Conservation (phyloP, 345 rosid species). For the Sonneratia alba region DNA sequence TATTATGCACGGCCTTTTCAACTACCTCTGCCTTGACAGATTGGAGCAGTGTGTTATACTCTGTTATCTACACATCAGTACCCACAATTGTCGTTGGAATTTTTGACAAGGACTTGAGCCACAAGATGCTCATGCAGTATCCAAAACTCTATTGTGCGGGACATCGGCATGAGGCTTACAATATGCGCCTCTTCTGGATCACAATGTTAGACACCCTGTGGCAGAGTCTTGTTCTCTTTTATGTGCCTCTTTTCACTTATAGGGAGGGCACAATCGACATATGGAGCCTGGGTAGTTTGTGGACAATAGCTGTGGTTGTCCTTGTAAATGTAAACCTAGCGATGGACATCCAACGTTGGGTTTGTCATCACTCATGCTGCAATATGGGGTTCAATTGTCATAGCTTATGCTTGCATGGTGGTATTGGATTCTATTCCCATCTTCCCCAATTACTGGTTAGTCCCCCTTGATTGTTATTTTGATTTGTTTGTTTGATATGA, state of each 20-base stretch:
- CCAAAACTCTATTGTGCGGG: conserved; percentile 73
- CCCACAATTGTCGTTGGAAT: conserved; percentile 68
- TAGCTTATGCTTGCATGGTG: conserved; percentile 54
- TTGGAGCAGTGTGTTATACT: conserved; percentile 77
- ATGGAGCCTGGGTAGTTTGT: conserved; percentile 73
- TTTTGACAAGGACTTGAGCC: conserved; percentile 68
- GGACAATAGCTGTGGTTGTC: conserved; percentile 71
- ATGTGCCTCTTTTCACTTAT: conserved; percentile 37
- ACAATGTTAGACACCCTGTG: conserved; percentile 65
- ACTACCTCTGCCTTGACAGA: conserved; percentile 75
- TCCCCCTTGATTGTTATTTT: conserved; percentile 2
- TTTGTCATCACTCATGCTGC: conserved; percentile 48
- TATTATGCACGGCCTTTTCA: conserved; percentile 60
- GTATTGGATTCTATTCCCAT: conserved; percentile 58
- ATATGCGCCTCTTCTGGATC: conserved; percentile 61
- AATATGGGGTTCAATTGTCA: conserved; percentile 65
- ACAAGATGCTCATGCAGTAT: conserved; percentile 41
- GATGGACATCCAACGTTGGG: conserved; percentile 67
- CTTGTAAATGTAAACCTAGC: conserved; percentile 67
- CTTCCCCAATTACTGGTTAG: conserved; percentile 69
- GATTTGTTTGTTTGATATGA: not conserved
- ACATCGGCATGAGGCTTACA: conserved; percentile 67
- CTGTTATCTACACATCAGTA: conserved; percentile 62
- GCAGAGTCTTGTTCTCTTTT: conserved; percentile 71
- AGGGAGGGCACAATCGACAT: conserved; percentile 55